Percentiles rank a stretch among this genome's conserved stretches.
These are phyloP conservation scores for Catharanthus roseus DNA, from an alignment of 257 asterid genomes.

Conservation along the genomic window DNA sequence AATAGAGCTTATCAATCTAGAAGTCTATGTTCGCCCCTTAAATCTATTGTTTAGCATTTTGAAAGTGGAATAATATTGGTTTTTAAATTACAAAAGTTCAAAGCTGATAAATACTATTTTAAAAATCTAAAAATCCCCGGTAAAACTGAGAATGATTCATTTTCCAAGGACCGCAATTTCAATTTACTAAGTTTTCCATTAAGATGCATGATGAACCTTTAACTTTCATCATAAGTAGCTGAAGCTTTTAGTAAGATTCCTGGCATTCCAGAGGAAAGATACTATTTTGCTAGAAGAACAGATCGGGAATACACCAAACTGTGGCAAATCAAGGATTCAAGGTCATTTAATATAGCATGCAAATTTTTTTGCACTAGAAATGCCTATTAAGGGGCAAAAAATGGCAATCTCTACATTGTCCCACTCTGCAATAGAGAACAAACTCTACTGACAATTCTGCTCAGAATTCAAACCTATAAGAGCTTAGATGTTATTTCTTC, in stretches of 20 bases:
- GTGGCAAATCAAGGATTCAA: neutral
- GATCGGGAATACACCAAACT: too few species aligned
- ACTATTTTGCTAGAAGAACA: too few species aligned
- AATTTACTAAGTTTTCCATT: neutral
- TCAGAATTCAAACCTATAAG: neutral
- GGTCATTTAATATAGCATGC: neutral
- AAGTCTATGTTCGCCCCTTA: neutral
- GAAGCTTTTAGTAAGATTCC: neutral
- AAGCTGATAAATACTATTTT: neutral
- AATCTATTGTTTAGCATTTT: neutral
- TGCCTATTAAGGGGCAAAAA: neutral
- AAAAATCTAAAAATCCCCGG: neutral
- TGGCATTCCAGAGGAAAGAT: neutral
- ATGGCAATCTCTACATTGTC: neutral
- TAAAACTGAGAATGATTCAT: neutral
- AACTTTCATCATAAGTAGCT: neutral
- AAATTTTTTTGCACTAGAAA: neutral
- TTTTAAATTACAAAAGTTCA: neutral
- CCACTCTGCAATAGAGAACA: neutral
- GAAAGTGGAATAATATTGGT: neutral
- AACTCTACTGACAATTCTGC: neutral
- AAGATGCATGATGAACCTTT: neutral
- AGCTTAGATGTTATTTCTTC: neutral
- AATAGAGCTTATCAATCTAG: neutral
- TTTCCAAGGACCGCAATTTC: neutral